Evolutionary conservation across 441 rosid genomes (phyloP), one percentile per base, ranked within the genome.

Genomic region (Adansonia gregorii): DNA sequence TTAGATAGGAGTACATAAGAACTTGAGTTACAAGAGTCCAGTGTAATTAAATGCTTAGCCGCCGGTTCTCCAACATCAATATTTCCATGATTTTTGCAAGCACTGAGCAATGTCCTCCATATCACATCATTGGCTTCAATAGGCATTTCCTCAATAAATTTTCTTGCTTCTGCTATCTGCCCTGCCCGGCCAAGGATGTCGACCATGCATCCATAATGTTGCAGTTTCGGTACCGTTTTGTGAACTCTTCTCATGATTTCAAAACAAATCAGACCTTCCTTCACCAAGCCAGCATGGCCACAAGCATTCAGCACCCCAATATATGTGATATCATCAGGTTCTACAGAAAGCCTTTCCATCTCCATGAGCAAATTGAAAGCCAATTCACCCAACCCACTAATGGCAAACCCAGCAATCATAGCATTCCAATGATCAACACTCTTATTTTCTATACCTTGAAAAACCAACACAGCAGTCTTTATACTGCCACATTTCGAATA

Each of bases 351-450:
- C 55, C 84, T 88, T 75, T 86, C 89, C 78, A 89, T 88, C 79
- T 88, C 70, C 80, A 91, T 73, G 67, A 91, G 85, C 83, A 83
- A 81, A 67, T 83, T 78, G 43, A 91, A 91, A 31, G 93, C 95
- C 24, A 84, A 77, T 78, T 86, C 89, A 49, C 93, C 91, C 31
- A 81, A 78, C 55, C 95, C 95, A 68, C 89, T 93, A 64, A 89
- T 71, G 67, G 94, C 91, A 64, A 91, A 17, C 14, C 94, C 94
- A 76, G 86, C 85, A 72, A 91, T 91, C 88, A 88, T 88, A 8
- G 93, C 93, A 77, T 91, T 91, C 94, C 93, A 91, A 49, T 89
- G 94, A 79, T 86, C 93, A 78, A 91, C 89, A 51, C 61, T 81
- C 80, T 83, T 89, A 46, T 79, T 79, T 59, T 75, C 31, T 6